Evolutionary conservation across 208 protist species (phyloP), one percentile per base, ranked within the genome.

Genomic region (Leishmania mexicana): DNA sequence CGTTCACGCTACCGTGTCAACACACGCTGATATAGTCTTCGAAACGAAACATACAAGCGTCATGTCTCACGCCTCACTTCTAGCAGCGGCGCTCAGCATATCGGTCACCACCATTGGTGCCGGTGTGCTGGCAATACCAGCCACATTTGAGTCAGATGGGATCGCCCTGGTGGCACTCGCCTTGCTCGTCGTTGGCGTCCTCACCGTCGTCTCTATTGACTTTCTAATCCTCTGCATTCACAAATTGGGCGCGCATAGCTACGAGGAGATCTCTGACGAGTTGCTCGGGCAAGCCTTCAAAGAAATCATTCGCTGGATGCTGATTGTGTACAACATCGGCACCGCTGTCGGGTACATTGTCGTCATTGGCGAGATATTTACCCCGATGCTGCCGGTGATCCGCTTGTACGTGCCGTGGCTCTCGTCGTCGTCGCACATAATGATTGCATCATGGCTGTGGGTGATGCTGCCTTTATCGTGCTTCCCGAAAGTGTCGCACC

Each of bases 81-180:
- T 92, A 11, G 87, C 86, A 21, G 84, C 88, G 64, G 89, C 92
- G 67, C 73, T 95, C 75, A 92, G 85, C 81, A 78, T 95, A 76
- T 90, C 92, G 1, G 92, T 95, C 31, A 85, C 88, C 72, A 93
- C 89, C 19, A 89, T 95, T 58, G 92, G 92, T 68, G 92, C 87
- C 38, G 89, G 89, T 15, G 88, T 93, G 28, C 80, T 94, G 35
- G 88, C 89, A 35, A 79, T 94, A n/a, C 91, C 91, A 6, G 81
- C 83, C 35, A 85, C 86, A 0, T 88, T 92, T 42, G 84, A 90
- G 45, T 87, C 81, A 5, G 88, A 83, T 45, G 91, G 91, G 45
- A 78, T 94, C 57, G 75, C 79, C 11, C 68, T 87, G 28, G 89
- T 91, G 2, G 73, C 83, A 35, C 21, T 88, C 38, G 73, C 84